phyloP scores from a whole-genome alignment of 1,139 yeast species.

The Yamadazyma songkhlaensis region DNA sequence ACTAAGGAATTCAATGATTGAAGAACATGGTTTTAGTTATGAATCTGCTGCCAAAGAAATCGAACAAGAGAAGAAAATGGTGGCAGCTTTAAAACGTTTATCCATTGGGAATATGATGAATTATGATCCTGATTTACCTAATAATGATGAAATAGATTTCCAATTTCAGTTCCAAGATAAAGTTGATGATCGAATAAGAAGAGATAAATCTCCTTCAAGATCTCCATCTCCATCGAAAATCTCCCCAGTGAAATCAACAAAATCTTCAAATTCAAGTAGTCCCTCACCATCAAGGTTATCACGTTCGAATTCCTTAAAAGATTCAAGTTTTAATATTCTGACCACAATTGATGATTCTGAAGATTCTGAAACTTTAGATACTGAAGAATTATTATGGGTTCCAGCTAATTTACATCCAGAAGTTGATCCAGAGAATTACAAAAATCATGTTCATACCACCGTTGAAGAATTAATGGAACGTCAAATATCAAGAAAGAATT shows the following conservation, averaged over 20 bases:
- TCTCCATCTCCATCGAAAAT: slow-evolving; percentile 8
- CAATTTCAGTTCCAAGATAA: slow-evolving; percentile 25
- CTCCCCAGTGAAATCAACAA: slow-evolving; percentile 4
- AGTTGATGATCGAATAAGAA: slow-evolving; percentile 9
- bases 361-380: slow-evolving; percentile 14
- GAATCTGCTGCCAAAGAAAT: slow-evolving; percentile 47
- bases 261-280: slow-evolving; percentile 1
- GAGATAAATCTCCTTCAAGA: slow-evolving; percentile 7
- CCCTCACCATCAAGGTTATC: slow-evolving; percentile 5
- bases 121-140: slow-evolving; percentile 57
- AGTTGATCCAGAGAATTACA: slow-evolving; percentile 88
- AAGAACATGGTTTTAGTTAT: slow-evolving; percentile 7
- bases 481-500: slow-evolving; percentile 25
- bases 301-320: background rate
- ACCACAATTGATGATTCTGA: background rate
- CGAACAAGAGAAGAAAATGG: slow-evolving; percentile 58
- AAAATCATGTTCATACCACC: slow-evolving; percentile 74
- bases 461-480: slow-evolving; percentile 68
- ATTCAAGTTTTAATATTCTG: background rate
- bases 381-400: slow-evolving; percentile 69
- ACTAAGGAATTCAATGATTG: background rate
- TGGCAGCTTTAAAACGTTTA: slow-evolving; percentile 54
- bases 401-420: slow-evolving; percentile 95
- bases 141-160: slow-evolving; percentile 34
- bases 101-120: slow-evolving; percentile 54